Conservation (phyloP, 768 basidiomycete species). For the Tylopilus cervinicoccineus region DNA sequence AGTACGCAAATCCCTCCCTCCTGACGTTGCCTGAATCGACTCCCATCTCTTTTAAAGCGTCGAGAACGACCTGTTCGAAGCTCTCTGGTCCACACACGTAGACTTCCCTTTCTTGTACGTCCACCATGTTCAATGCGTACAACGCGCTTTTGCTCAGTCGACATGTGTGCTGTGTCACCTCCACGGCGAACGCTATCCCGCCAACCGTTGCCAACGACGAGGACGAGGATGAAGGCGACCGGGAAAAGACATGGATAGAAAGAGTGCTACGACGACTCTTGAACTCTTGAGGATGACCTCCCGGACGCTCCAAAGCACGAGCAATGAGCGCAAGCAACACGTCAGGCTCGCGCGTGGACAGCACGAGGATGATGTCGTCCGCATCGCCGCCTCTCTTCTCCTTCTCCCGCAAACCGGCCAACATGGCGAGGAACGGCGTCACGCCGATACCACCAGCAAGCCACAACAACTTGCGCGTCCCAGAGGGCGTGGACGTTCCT, state of each 20-base stretch:
- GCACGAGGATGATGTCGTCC: slow-evolving; percentile 41
- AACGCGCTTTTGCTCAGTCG: slow-evolving; percentile 16
- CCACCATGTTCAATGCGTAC: slow-evolving; percentile 3
- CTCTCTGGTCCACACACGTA: slow-evolving; percentile 50
- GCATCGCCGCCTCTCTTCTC: not conserved
- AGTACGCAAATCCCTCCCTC: slow-evolving; percentile 45
- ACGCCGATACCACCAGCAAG: slow-evolving; percentile 62
- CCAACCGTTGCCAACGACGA: not conserved
- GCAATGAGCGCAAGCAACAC: slow-evolving; percentile 41
- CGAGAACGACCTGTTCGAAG: slow-evolving; percentile 41
- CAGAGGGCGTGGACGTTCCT: not conserved
- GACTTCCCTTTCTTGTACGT: slow-evolving; percentile 24
- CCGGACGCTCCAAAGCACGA: slow-evolving; percentile 2
- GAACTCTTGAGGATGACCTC: not conserved
- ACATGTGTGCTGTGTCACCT: slow-evolving; percentile 15
- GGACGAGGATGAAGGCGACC: not conserved
- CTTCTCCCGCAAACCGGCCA: slow-evolving; percentile 21
- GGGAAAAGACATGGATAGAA: slow-evolving; percentile 39
- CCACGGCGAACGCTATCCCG: slow-evolving; percentile 15
- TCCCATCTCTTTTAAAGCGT: slow-evolving; percentile 33
- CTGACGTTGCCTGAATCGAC: slow-evolving; percentile 31
- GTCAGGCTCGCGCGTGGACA: slow-evolving; percentile 54
- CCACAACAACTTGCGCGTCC: slow-evolving; percentile 41
- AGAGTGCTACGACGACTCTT: slow-evolving; percentile 15
- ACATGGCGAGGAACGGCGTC: slow-evolving; percentile 63